A percentile compares a stretch with the other conserved stretches of the same genome.
These are phyloP conservation scores for Ceratobasidium sp. DNA, from an alignment of 1,284 basidiomycete genomes.

Conservation along the genomic window DNA sequence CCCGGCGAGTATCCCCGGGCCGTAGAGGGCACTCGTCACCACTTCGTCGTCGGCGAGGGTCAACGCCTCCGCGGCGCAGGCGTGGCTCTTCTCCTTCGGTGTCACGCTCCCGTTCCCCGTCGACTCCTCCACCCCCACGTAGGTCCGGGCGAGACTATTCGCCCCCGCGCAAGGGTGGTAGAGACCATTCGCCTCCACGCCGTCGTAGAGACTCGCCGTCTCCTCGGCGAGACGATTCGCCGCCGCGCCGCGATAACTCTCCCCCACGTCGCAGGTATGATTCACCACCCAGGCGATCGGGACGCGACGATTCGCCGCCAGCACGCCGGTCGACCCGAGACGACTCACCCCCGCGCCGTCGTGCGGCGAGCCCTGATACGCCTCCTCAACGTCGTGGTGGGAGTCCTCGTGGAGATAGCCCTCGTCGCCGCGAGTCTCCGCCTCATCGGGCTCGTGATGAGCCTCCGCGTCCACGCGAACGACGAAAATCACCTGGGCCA, in stretches of 20 bases:
- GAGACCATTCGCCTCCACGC: constrained; percentile 43
- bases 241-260: background rate
- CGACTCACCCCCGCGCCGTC: constrained; percentile 38
- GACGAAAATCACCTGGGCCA: background rate
- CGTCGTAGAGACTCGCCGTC: constrained; percentile 45
- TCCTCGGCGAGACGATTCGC: constrained; percentile 36
- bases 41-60: constrained; percentile 43
- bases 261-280: constrained; percentile 35
- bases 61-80: constrained; percentile 19
- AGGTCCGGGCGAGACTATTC: constrained; percentile 43
- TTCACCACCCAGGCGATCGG: constrained; percentile 32
- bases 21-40: constrained; percentile 45
- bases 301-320: constrained; percentile 43
- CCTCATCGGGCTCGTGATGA: constrained; percentile 14
- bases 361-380: constrained; percentile 2
- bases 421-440: constrained; percentile 21
- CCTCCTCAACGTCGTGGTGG: constrained; percentile 29
- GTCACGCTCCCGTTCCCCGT: constrained; percentile 2
- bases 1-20: constrained; percentile 31
- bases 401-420: too few relatives aligned
- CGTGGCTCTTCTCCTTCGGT: constrained; percentile 27
- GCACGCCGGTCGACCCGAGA: constrained; percentile 35
- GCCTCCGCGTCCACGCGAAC: constrained; percentile 3
- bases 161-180: constrained; percentile 43
- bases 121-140: constrained; percentile 29